Evolutionary conservation across 2,329 filamentous ascomycete species (phyloP).

Genomic region (Paraconiothyrium brasiliense): DNA sequence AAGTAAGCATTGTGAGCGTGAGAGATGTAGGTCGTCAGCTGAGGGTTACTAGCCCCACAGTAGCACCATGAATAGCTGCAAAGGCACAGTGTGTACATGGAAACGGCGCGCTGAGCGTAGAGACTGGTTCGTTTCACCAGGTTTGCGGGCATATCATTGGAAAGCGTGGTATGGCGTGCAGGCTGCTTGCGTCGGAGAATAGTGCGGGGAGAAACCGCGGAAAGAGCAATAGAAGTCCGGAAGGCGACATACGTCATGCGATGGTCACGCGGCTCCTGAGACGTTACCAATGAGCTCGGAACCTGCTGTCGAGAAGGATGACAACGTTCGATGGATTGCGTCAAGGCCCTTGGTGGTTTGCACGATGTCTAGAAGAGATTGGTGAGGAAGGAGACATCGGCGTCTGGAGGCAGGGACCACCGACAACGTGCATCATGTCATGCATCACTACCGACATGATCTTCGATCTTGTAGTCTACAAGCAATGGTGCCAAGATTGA

Average conservation of each 20-base stretch:
- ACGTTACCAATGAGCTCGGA: not conserved
- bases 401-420: not conserved
- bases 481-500: not conserved
- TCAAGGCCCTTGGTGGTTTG: not conserved
- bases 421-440: not conserved
- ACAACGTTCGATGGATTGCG: not conserved
- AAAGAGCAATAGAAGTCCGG: not conserved
- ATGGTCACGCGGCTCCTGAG: not conserved
- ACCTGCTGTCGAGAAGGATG: not conserved
- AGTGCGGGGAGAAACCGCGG: slow-evolving; percentile 13
- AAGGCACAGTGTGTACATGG: not conserved
- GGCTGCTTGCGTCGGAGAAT: slow-evolving; percentile 9
- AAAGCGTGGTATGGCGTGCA: slow-evolving; percentile 6
- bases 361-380: not conserved
- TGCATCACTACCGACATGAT: not conserved
- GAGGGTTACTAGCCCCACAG: not conserved
- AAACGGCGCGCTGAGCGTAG: not conserved
- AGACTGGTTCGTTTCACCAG: slow-evolving; percentile 2
- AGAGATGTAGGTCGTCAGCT: not conserved
- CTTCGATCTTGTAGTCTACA: not conserved
- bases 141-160: not conserved
- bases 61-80: not conserved
- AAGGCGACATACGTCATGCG: slow-evolving; percentile 7
- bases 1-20: slow-evolving; percentile 2
- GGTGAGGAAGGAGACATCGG: not conserved